Conservation (phyloP, 2,329 filamentous ascomycete genomes). For the Penicillium verrucosum region DNA sequence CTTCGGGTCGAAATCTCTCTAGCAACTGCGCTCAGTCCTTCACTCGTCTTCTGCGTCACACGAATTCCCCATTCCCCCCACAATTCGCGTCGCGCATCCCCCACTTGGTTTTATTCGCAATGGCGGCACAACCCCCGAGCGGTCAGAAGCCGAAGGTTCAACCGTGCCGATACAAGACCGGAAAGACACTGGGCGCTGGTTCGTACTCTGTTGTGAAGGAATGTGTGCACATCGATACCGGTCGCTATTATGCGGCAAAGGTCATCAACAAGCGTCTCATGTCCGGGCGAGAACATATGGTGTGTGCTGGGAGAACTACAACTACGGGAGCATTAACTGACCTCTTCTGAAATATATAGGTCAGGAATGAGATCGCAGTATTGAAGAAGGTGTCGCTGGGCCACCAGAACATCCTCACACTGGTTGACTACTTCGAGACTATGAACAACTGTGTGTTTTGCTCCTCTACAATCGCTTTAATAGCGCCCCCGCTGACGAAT, state of each 20-base stretch:
- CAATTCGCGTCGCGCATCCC: neutral
- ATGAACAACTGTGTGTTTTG: slow-evolving; percentile 82
- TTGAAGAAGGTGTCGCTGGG: slow-evolving; percentile 98
- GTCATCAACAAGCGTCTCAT: slow-evolving; percentile 99
- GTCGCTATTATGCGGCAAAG: slow-evolving; percentile 96
- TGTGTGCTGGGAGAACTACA: slow-evolving; percentile 39
- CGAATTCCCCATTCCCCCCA: neutral
- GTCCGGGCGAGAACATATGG: slow-evolving; percentile 98
- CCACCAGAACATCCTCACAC: slow-evolving; percentile 93
- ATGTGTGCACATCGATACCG: slow-evolving; percentile 97
- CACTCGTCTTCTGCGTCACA: neutral
- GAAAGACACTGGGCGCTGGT: slow-evolving; percentile 92
- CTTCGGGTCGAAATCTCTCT: neutral
- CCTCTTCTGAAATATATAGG: slow-evolving; percentile 49
- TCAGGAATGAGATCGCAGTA: slow-evolving; percentile 96
- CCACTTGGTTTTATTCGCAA: slow-evolving; percentile 13
- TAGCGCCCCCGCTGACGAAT: slow-evolving; percentile 15
- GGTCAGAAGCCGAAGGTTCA: slow-evolving; percentile 65
- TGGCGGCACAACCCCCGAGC: slow-evolving; percentile 31
- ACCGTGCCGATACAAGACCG: slow-evolving; percentile 96
- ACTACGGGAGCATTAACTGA: slow-evolving; percentile 8
- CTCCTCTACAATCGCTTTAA: neutral
- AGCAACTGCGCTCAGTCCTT: neutral
- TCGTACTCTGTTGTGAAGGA: slow-evolving; percentile 99
- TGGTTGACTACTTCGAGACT: slow-evolving; percentile 99